These are phyloP conservation scores for Vigna nakashimae DNA, from an alignment of 306 rosid species.

Conservation along the genomic window DNA sequence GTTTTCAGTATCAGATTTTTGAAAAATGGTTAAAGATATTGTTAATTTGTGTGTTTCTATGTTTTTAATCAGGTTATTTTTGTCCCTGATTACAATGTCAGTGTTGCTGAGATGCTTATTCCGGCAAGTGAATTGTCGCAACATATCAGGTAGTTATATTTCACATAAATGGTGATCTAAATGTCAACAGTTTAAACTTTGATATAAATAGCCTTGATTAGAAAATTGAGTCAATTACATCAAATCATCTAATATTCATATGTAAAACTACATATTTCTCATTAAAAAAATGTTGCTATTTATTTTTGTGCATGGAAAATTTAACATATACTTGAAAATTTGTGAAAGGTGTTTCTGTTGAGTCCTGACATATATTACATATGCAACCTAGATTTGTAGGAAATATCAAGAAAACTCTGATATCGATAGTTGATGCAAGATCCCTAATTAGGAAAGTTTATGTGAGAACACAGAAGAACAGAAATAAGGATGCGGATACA, in stretches of 20 bases:
- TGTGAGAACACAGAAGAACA: too few relatives aligned
- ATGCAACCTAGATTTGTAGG: constrained; percentile 19
- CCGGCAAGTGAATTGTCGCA: constrained; percentile 99
- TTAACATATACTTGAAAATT: constrained; percentile 5
- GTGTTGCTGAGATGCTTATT: constrained; percentile 91
- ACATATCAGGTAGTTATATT: constrained; percentile 79
- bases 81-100: constrained; percentile 96
- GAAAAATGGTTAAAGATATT: constrained; percentile 22
- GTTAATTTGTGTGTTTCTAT: constrained; percentile 31
- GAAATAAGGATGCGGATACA: too few relatives aligned
- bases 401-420: constrained; percentile 18
- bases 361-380: constrained; percentile 16
- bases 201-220: constrained; percentile 7
- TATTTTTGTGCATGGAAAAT: constrained; percentile 24
- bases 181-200: constrained; percentile 13
- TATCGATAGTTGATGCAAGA: background rate
- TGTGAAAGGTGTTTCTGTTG: constrained; percentile 27
- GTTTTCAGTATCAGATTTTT: constrained; percentile 28
- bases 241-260: constrained; percentile 10
- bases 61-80: constrained; percentile 70
- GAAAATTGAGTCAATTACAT: background rate
- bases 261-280: background rate
- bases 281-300: background rate
- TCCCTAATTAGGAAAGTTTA: too few relatives aligned
- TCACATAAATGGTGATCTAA: constrained; percentile 10